Evolutionary conservation across 2,329 filamentous ascomycete species (phyloP).

Genomic region (Xylariales sp.): DNA sequence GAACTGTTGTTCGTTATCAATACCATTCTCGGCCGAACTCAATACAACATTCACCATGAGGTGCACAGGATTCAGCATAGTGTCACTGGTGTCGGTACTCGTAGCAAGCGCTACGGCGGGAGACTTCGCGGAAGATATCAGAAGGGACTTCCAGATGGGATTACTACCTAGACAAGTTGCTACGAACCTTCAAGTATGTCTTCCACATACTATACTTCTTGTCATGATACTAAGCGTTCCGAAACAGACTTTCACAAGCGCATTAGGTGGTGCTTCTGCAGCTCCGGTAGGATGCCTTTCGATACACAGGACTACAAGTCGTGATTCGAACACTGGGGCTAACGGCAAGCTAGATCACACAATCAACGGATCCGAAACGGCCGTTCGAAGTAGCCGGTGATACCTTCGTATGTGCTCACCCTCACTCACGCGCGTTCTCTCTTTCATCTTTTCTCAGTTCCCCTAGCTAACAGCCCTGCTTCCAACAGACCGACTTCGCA

Average conservation of each 20-base stretch:
- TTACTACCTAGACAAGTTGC: constrained; percentile 25
- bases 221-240: not conserved
- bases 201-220: not conserved
- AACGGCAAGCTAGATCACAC: constrained; percentile 35
- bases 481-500: constrained; percentile 33
- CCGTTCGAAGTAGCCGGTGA: constrained; percentile 41
- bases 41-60: constrained; percentile 6
- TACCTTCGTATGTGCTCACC: constrained; percentile 34
- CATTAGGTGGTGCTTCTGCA: constrained; percentile 33
- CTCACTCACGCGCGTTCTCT: too few relatives aligned
- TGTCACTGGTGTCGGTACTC: constrained; percentile 3
- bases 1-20: not conserved
- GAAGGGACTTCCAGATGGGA: constrained; percentile 32
- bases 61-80: constrained; percentile 4
- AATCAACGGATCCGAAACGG: constrained; percentile 32
- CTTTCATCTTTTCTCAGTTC: not conserved
- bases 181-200: constrained; percentile 31
- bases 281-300: constrained; percentile 25
- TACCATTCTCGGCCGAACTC: not conserved
- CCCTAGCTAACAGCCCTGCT: not conserved
- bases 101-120: constrained; percentile 11
- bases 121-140: constrained; percentile 28
- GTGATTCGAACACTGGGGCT: not conserved
- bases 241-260: constrained; percentile 31
- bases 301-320: not conserved